Conservation (phyloP, 2,329 filamentous ascomycete genomes). For the Lasiodiplodia gonubiensis region DNA sequence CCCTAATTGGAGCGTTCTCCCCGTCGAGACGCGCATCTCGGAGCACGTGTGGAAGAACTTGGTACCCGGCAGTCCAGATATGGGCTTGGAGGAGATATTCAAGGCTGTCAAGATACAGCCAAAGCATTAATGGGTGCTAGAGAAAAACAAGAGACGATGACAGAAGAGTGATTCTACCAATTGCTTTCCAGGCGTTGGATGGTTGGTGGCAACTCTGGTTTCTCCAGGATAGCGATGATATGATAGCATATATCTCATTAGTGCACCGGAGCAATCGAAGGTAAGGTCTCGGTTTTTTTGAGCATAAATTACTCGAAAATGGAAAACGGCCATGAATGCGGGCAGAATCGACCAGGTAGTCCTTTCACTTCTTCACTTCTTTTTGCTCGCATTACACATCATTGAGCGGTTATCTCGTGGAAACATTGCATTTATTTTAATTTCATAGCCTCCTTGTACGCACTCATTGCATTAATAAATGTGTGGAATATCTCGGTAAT, state of each 20-base stretch:
- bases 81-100: conserved; percentile 70
- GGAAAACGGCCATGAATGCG: background rate
- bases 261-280: background rate
- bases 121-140: conserved; percentile 5
- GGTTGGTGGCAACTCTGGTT: background rate
- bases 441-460: background rate
- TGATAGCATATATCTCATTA: background rate
- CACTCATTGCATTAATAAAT: background rate
- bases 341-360: conserved; percentile 11
- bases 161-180: background rate
- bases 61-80: conserved; percentile 67
- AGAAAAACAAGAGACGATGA: background rate
- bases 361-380: too few species aligned
- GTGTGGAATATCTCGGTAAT: background rate
- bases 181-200: background rate
- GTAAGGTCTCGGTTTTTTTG: background rate
- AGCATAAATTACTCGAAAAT: background rate
- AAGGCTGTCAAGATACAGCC: conserved; percentile 40
- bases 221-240: background rate
- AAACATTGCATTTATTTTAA: background rate
- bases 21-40: conserved; percentile 62
- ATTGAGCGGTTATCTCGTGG: background rate
- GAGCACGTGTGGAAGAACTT: conserved; percentile 72
- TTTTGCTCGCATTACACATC: background rate
- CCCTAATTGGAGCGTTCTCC: conserved; percentile 82